Conservation (phyloP, 169 alveolate species). For the Plasmodium ovale region DNA sequence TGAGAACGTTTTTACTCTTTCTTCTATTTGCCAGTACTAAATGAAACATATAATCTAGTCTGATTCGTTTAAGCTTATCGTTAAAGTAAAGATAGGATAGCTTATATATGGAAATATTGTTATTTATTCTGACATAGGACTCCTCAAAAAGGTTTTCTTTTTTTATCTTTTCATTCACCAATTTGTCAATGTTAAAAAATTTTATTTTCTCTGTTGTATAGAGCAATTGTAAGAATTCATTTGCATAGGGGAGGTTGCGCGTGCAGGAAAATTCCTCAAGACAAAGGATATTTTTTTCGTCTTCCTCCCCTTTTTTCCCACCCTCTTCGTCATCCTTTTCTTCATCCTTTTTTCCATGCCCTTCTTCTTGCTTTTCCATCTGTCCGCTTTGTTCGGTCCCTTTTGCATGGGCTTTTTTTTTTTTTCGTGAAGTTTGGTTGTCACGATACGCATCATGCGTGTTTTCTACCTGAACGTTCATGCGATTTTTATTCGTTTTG, state of each 20-base stretch:
- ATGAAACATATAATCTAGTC: constrained; percentile 39
- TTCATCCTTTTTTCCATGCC: background rate
- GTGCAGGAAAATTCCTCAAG: too few species aligned
- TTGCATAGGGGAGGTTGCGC: background rate
- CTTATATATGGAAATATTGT: constrained; percentile 38
- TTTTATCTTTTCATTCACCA: constrained; percentile 19
- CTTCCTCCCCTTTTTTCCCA: background rate
- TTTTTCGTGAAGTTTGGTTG: too few species aligned
- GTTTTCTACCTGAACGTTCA: too few species aligned
- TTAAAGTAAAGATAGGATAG: constrained; percentile 52
- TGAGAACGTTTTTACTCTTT: background rate
- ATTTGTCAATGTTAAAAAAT: constrained; percentile 21
- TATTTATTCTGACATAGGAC: background rate
- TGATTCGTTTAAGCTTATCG: constrained; percentile 44
- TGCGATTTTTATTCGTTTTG: background rate
- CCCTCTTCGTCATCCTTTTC: background rate
- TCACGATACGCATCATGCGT: too few species aligned
- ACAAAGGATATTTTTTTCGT: too few species aligned
- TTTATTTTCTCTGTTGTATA: constrained; percentile 24
- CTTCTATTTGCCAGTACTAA: constrained; percentile 15
- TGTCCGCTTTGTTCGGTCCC: background rate
- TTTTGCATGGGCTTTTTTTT: background rate
- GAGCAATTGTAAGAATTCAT: constrained; percentile 4
- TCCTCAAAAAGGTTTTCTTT: constrained; percentile 27
- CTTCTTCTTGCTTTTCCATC: background rate